Evolutionary conservation across 805 yeast species (phyloP).

Genomic region (Candida sakaeoensis): DNA sequence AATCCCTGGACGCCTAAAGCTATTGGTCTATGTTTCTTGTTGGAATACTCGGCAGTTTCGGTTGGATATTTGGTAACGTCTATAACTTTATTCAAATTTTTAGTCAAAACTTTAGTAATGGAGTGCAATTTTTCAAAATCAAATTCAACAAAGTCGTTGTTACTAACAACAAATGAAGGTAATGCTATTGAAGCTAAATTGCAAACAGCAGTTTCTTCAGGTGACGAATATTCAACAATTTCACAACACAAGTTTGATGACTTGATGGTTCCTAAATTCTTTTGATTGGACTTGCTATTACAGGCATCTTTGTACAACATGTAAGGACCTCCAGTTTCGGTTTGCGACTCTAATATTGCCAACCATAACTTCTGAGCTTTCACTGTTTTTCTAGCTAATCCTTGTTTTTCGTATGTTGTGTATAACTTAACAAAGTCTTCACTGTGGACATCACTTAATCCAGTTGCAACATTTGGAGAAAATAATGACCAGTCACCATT

Average conservation of each 20-base stretch:
- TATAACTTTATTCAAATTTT: conserved; percentile 77
- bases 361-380: conserved; percentile 91
- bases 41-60: conserved; percentile 68
- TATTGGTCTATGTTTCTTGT: conserved; percentile 82
- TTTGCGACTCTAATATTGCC: conserved; percentile 84
- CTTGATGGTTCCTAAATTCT: conserved; percentile 88
- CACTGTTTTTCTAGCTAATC: conserved; percentile 58
- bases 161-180: conserved; percentile 59
- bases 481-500: conserved; percentile 84
- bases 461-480: conserved; percentile 87
- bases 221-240: conserved; percentile 85
- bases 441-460: conserved; percentile 78
- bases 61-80: conserved; percentile 87
- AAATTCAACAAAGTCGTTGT: conserved; percentile 46
- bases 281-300: conserved; percentile 82
- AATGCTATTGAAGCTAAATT: conserved; percentile 88
- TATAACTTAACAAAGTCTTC: conserved; percentile 75
- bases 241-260: conserved; percentile 95
- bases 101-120: conserved; percentile 71
- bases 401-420: conserved; percentile 66
- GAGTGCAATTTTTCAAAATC: conserved; percentile 74
- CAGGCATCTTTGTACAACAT: conserved; percentile 92
- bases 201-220: conserved; percentile 95
- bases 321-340: conserved; percentile 95
- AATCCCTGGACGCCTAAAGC: conserved; percentile 99